phyloP scores from a whole-genome alignment of 73 alveolate genomes.

The Paramecium caudatum region DNA sequence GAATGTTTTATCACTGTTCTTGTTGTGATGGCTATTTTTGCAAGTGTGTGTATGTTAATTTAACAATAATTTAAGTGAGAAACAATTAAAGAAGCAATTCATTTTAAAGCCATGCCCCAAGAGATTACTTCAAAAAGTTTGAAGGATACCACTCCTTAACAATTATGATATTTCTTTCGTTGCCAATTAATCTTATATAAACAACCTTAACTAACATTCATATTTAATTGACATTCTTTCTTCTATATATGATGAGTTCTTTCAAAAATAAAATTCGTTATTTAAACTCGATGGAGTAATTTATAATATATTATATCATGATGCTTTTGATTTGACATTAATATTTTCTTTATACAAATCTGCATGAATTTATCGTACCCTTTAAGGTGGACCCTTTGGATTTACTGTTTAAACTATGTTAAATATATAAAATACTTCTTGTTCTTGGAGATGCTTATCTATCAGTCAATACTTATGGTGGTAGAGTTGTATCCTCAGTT shows the following conservation, averaged over 20 bases:
- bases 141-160: too few species aligned
- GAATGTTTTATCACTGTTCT: conserved; percentile 5
- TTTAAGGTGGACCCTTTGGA: conserved; percentile 39
- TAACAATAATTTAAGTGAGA: background rate
- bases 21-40: conserved; percentile 19
- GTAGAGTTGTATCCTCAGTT: background rate
- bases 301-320: background rate
- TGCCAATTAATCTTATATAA: too few species aligned
- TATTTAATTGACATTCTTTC: too few species aligned
- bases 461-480: background rate
- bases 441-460: conserved; percentile 51
- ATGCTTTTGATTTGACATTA: conserved; percentile 12
- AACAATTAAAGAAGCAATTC: background rate
- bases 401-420: conserved; percentile 8
- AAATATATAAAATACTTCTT: background rate
- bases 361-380: conserved; percentile 13
- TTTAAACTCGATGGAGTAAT: too few species aligned
- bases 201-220: too few species aligned
- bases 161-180: too few species aligned
- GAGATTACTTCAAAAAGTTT: background rate
- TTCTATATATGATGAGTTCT: too few species aligned
- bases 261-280: too few species aligned
- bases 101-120: conserved; percentile 5
- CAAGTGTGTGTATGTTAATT: background rate
- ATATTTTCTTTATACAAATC: conserved; percentile 39